Percentiles rank a stretch among this genome's conserved stretches.
Evolutionary conservation across 2,329 filamentous ascomycete genomes (phyloP).

Genomic region (Chalara sp.): DNA sequence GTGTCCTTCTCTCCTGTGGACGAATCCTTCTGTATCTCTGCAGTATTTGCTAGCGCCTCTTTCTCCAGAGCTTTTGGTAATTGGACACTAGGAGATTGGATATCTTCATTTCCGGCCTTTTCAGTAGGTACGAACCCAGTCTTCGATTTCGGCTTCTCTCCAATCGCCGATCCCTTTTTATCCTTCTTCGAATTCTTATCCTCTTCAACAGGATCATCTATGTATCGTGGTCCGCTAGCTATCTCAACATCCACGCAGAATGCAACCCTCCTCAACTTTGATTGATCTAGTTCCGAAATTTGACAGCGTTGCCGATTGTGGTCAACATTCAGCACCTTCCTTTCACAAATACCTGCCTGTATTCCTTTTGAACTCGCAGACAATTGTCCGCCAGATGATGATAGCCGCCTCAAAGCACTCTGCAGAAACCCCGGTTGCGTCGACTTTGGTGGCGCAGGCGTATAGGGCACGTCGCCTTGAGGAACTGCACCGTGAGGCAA

Average conservation of each 20-base stretch:
- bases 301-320: conserved; percentile 70
- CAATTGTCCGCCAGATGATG: conserved; percentile 51
- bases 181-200: conserved; percentile 41
- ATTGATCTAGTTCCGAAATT: conserved; percentile 70
- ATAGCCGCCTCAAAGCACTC: conserved; percentile 75
- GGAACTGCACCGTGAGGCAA: conserved; percentile 47
- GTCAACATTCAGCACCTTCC: conserved; percentile 80
- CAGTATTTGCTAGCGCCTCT: conserved; percentile 18
- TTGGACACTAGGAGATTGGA: conserved; percentile 36
- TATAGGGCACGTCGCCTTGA: conserved; percentile 62
- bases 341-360: conserved; percentile 68
- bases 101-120: conserved; percentile 39
- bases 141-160: conserved; percentile 49
- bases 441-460: conserved; percentile 66
- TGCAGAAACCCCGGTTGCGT: conserved; percentile 68
- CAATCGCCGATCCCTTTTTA: conserved; percentile 66
- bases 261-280: conserved; percentile 78
- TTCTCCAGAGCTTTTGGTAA: conserved; percentile 24
- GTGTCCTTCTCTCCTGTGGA: conserved; percentile 30
- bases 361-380: conserved; percentile 35
- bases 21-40: conserved; percentile 5
- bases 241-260: conserved; percentile 98
- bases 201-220: conserved; percentile 53
- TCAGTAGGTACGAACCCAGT: conserved; percentile 54
- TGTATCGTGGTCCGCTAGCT: conserved; percentile 75